These are phyloP conservation scores for Paramecium sexaurelia DNA, from an alignment of 73 alveolate species.

Conservation along the genomic window DNA sequence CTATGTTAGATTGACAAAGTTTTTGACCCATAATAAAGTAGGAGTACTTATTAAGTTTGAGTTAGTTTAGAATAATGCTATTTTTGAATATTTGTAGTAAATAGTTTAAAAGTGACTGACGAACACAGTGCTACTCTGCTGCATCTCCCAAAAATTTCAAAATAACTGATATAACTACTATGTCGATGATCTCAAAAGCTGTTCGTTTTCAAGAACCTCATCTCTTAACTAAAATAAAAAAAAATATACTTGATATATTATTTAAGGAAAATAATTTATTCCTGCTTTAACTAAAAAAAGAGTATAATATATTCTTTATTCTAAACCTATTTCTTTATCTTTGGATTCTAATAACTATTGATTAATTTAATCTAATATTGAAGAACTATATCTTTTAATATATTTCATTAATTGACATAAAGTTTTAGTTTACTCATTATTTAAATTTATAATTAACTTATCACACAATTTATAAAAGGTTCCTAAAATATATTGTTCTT, in stretches of 20 bases:
- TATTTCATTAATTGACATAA: not conserved
- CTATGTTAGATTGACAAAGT: not conserved
- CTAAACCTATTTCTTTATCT: not conserved
- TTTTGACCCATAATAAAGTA: not conserved
- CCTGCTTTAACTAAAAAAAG: not conserved
- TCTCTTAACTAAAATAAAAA: not conserved
- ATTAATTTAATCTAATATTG: not conserved
- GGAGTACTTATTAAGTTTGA: not conserved
- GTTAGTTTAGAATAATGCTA: not conserved
- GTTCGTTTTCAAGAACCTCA: not conserved
- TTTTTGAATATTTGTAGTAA: not conserved
- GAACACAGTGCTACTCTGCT: not conserved
- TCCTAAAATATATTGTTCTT: not conserved
- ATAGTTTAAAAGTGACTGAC: not conserved
- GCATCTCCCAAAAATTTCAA: constrained; percentile 22
- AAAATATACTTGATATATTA: not conserved
- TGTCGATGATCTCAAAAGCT: not conserved
- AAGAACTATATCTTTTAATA: not conserved
- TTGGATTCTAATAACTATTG: not conserved
- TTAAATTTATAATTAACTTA: not conserved
- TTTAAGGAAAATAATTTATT: not conserved
- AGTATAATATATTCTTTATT: not conserved
- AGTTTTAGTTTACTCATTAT: not conserved
- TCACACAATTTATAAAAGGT: not conserved
- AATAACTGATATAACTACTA: not conserved